phyloP scores from a whole-genome alignment of 2,329 filamentous ascomycete genomes.

The Corinectria fuckeliana region DNA sequence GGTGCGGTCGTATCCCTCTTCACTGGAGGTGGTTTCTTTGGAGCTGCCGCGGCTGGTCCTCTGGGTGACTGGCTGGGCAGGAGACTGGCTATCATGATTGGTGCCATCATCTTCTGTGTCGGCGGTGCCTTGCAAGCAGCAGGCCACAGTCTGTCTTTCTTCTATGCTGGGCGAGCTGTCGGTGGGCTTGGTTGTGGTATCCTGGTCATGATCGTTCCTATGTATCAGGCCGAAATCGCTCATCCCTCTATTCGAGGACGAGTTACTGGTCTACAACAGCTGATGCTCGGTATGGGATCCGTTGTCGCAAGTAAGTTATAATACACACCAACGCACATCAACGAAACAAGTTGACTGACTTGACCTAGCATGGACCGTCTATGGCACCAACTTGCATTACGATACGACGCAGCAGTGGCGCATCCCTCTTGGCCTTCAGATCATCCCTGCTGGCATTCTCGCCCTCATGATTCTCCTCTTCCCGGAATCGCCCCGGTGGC shows the following conservation, averaged over 20 bases:
- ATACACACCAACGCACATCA: too few species aligned
- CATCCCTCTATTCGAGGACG: slow-evolving; percentile 78
- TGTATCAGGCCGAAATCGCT: slow-evolving; percentile 79
- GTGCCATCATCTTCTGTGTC: slow-evolving; percentile 72
- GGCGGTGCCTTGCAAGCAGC: slow-evolving; percentile 77
- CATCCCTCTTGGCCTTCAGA: slow-evolving; percentile 28
- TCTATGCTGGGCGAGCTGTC: slow-evolving; percentile 73
- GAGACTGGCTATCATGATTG: slow-evolving; percentile 73
- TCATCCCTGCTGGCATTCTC: slow-evolving; percentile 22
- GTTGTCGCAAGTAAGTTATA: slow-evolving; percentile 54
- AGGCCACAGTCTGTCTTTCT: slow-evolving; percentile 62
- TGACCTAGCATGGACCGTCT: slow-evolving; percentile 69
- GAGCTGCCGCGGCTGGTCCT: slow-evolving; percentile 69
- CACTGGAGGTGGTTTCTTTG: slow-evolving; percentile 75
- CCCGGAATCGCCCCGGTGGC: slow-evolving; percentile 36
- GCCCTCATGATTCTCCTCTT: slow-evolving; percentile 30
- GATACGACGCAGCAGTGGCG: slow-evolving; percentile 23
- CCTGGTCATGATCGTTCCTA: slow-evolving; percentile 46
- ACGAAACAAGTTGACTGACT: background rate
- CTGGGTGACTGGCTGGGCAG: slow-evolving; percentile 70
- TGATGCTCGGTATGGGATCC: slow-evolving; percentile 79
- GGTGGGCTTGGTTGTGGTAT: slow-evolving; percentile 61
- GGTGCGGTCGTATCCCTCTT: slow-evolving; percentile 68
- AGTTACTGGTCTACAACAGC: slow-evolving; percentile 77
- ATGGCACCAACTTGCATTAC: slow-evolving; percentile 49